Evolutionary conservation across 2,329 filamentous ascomycete genomes (phyloP), one percentile per base, ranked within the genome.

Genomic region (Fusarium lyarnte): DNA sequence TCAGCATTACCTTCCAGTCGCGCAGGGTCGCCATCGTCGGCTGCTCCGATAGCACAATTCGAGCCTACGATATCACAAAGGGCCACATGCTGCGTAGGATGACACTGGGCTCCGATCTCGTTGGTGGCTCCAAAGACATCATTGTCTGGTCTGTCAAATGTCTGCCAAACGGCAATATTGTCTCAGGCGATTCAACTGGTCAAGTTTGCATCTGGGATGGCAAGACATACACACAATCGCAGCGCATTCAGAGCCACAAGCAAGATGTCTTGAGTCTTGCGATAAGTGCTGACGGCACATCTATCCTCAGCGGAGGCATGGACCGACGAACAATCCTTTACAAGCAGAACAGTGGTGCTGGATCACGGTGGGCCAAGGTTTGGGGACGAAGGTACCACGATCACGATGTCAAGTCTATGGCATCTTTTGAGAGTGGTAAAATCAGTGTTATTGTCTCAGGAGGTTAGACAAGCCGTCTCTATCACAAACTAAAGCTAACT

Each of bases 31-130:
- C 95, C 65, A 90, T 98, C 45, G 94, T 95, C 39, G 96, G 96
- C 27, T 98, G 96, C 81, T 95, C 94, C n/a, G 95, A 99, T 83
- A 95, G 94, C 82, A 94, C 91, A n/a, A 96, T 99, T 73, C 92
- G 95, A 70, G 89, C 96, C 58, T 97, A 95, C 82, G 94, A 98
- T 80, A 92, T 94, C 74, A 88, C 93, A 55, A 95, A 90, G 78
- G 93, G 94, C 19, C 88, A 90, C 58, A 87, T 93, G 67, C 80
- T 97, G 65, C 89, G 94, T 49, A 93, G 90, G 73, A 96, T 99
- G 87, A 95, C 94, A 1, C 84, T 98, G 38, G 96, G 95, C 8
- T 91, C 91, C 60, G 94, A 95, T 39, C 87, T 94, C 16, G 85
- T 86, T 12, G 93, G 93, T 47, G 93, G 93, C 11, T 90, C 93